Evolutionary conservation across 768 basidiomycete species (phyloP).

Genomic region (Rhodosporidiobolus odoratus): DNA sequence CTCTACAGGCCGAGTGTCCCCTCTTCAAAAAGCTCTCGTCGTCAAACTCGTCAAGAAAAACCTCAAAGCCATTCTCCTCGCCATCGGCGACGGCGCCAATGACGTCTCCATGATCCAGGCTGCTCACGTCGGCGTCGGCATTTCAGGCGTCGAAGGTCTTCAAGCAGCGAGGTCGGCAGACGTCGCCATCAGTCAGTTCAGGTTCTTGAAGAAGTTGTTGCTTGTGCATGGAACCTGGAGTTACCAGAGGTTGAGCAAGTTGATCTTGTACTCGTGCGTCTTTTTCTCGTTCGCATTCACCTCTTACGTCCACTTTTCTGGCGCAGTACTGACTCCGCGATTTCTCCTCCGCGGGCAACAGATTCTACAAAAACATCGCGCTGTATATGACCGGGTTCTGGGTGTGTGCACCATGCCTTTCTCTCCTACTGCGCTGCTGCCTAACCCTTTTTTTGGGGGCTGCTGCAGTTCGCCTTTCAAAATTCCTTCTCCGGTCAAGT

Average conservation of each 20-base stretch:
- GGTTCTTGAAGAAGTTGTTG: conserved; percentile 85
- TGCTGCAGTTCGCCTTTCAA: conserved; percentile 85
- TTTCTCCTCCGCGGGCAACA: no score
- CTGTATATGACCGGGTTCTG: conserved; percentile 99
- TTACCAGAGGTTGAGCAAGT: conserved; percentile 86
- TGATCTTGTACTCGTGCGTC: conserved; percentile 78
- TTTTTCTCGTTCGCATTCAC: background rate
- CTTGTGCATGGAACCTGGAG: conserved; percentile 99
- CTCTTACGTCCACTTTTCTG: no score
- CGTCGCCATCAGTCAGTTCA: conserved; percentile 87
- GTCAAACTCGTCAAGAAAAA: conserved; percentile 91
- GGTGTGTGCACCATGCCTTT: conserved; percentile 53
- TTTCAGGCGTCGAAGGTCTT: conserved; percentile 95
- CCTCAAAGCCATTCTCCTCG: conserved; percentile 85
- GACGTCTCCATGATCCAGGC: conserved; percentile 99
- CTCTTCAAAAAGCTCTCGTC: conserved; percentile 90
- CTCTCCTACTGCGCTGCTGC: background rate
- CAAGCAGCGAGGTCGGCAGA: conserved; percentile 98
- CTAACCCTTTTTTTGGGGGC: background rate
- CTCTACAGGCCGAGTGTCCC: conserved; percentile 80
- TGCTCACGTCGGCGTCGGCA: conserved; percentile 95
- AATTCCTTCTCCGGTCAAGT: conserved; percentile 99
- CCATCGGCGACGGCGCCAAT: conserved; percentile 97
- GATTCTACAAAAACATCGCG: conserved; percentile 92
- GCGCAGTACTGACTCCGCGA: no score